Evolutionary conservation across 108 stramenopile genomes (phyloP).

Genomic region (Nitzschia palea): DNA sequence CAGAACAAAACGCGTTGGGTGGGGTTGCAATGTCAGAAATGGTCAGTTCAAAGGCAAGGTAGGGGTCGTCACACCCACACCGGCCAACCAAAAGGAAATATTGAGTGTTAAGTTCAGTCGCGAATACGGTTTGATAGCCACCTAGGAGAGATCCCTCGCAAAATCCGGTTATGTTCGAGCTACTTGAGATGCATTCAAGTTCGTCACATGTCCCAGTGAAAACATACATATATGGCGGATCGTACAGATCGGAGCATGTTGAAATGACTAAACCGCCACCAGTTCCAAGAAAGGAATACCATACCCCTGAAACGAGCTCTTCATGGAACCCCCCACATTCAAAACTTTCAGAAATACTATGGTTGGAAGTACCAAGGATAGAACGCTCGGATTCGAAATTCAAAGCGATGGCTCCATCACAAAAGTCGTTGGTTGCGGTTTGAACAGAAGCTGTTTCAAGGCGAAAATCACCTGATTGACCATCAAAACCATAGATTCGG

Average conservation of each 20-base stretch:
- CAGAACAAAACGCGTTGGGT: conserved; percentile 11
- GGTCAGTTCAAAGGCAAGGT: conserved; percentile 14
- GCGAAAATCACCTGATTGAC: conserved; percentile 11
- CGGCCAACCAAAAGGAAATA: conserved; percentile 26
- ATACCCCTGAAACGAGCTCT: conserved; percentile 7
- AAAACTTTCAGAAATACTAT: neutral
- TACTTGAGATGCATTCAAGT: conserved; percentile 18
- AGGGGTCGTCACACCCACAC: neutral
- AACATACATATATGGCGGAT: conserved; percentile 18
- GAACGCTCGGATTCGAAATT: neutral
- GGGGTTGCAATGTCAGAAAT: neutral
- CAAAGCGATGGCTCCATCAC: conserved; percentile 8
- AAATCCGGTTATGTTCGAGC: neutral
- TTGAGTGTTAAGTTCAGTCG: conserved; percentile 9
- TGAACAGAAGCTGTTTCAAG: neutral
- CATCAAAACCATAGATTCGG: neutral
- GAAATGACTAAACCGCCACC: conserved; percentile 15
- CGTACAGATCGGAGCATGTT: conserved; percentile 15
- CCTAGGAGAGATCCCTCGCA: conserved; percentile 15
- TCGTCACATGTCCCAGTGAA: conserved; percentile 26
- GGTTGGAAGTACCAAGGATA: neutral
- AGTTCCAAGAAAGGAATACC: conserved; percentile 26
- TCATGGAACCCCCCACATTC: neutral
- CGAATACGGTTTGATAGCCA: neutral
- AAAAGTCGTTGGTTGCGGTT: conserved; percentile 8